Evolutionary conservation across 2,329 filamentous ascomycete species (phyloP).

Genomic region (Apiospora rasikravindrae): DNA sequence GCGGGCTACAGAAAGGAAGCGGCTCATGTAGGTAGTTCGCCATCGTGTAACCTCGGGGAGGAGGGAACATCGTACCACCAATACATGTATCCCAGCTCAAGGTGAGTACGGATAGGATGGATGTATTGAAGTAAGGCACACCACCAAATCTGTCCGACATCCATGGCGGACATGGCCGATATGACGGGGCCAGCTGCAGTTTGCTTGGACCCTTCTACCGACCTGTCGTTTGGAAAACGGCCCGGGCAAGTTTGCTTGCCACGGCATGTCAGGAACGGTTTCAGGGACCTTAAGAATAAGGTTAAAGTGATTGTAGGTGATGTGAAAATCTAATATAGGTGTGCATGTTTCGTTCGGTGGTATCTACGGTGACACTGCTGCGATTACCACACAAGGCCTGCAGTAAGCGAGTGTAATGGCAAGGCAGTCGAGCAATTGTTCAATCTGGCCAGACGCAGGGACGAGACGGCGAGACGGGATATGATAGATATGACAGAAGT

Average conservation of each 20-base stretch:
- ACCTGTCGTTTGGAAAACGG: neutral
- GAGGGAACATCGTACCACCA: neutral
- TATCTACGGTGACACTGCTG: neutral
- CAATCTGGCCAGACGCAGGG: neutral
- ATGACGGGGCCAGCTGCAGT: neutral
- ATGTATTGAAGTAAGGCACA: too few species aligned
- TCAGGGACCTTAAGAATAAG: neutral
- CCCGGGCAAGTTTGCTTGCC: slow-evolving; percentile 8
- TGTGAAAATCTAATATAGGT: too few species aligned
- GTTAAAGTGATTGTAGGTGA: neutral
- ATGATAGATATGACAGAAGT: neutral
- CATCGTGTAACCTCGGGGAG: neutral
- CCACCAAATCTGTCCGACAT: too few species aligned
- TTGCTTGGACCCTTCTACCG: neutral
- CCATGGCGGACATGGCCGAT: too few species aligned
- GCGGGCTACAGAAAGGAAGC: too few species aligned
- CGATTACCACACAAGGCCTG: neutral
- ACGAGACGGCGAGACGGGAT: neutral
- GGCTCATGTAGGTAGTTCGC: too few species aligned
- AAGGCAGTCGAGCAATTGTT: neutral
- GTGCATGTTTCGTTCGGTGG: too few species aligned
- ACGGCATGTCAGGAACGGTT: slow-evolving; percentile 1
- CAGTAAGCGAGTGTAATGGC: neutral
- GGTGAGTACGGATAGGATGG: too few species aligned
- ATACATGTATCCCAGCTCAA: too few species aligned